These are phyloP conservation scores for Colletotrichum coccodes DNA, from an alignment of 2,329 filamentous ascomycete species.

Conservation along the genomic window DNA sequence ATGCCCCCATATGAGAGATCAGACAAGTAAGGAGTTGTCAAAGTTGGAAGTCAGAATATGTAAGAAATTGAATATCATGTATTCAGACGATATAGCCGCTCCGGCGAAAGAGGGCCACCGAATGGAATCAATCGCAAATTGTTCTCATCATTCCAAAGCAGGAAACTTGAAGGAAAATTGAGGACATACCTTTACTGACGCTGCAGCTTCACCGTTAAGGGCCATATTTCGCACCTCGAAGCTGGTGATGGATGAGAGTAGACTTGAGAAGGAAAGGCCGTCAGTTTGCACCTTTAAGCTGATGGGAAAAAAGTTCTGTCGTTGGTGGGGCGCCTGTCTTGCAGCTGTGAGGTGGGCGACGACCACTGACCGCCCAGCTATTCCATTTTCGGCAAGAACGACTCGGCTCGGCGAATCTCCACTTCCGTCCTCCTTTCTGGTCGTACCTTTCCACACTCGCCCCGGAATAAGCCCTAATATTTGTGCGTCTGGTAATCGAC, in stretches of 20 bases:
- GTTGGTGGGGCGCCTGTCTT: slow-evolving; percentile 12
- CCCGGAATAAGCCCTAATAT: slow-evolving; percentile 7
- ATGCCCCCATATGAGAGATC: background rate
- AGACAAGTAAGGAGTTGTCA: background rate
- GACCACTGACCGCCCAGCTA: slow-evolving; percentile 11
- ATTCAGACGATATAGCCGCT: slow-evolving; percentile 80
- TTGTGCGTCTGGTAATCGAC: slow-evolving; percentile 4
- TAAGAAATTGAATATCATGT: slow-evolving; percentile 95
- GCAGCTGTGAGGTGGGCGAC: background rate
- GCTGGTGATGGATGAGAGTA: background rate
- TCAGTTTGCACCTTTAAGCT: slow-evolving; percentile 1
- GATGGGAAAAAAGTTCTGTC: slow-evolving; percentile 15
- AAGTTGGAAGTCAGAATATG: slow-evolving; percentile 85
- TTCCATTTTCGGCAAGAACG: background rate
- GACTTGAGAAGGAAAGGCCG: background rate
- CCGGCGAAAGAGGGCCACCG: slow-evolving; percentile 90
- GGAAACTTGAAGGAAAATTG: slow-evolving; percentile 19
- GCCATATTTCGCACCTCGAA: slow-evolving; percentile 4
- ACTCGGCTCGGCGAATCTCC: slow-evolving; percentile 23
- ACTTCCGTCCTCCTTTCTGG: background rate
- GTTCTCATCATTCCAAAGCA: slow-evolving; percentile 79
- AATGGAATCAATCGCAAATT: slow-evolving; percentile 98
- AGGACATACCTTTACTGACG: slow-evolving; percentile 36
- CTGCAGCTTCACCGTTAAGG: background rate
- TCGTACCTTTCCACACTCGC: no score